A percentile compares a stretch with the other conserved stretches of the same genome.
Evolutionary conservation across 2,329 filamentous ascomycete genomes (phyloP).

Genomic region (Botrytis paeoniae): DNA sequence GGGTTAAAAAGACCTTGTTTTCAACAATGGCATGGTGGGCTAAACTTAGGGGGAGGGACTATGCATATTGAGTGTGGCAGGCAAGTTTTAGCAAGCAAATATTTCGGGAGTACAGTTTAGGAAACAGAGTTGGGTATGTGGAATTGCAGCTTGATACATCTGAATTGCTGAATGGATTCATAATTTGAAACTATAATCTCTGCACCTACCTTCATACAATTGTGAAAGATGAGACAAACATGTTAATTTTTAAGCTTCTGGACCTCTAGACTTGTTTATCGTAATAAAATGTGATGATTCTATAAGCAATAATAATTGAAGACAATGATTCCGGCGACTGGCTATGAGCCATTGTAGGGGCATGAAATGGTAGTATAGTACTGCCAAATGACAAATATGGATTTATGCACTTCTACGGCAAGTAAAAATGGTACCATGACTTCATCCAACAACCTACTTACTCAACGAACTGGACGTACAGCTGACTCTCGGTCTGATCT

Average conservation of each 20-base stretch:
- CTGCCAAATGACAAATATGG: neutral
- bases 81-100: neutral
- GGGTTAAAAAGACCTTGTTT: neutral
- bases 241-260: neutral
- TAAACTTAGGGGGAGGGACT: rapidly evolving
- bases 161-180: neutral
- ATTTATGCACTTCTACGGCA: neutral
- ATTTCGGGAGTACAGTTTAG: neutral
- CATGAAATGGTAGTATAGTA: neutral
- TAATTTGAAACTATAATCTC: neutral
- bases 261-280: neutral
- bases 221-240: neutral
- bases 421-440: neutral
- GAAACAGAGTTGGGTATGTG: neutral
- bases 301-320: neutral
- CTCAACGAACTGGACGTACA: too few relatives aligned
- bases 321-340: neutral
- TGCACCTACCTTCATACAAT: neutral
- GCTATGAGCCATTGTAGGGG: neutral
- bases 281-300: neutral
- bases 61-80: neutral
- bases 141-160: neutral
- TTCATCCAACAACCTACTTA: too few relatives aligned
- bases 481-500: too few relatives aligned
- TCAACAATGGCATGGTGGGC: neutral